Evolutionary conservation across 768 basidiomycete genomes (phyloP), one percentile per base, ranked within the genome.

Genomic region (Chalciporus piperatus): DNA sequence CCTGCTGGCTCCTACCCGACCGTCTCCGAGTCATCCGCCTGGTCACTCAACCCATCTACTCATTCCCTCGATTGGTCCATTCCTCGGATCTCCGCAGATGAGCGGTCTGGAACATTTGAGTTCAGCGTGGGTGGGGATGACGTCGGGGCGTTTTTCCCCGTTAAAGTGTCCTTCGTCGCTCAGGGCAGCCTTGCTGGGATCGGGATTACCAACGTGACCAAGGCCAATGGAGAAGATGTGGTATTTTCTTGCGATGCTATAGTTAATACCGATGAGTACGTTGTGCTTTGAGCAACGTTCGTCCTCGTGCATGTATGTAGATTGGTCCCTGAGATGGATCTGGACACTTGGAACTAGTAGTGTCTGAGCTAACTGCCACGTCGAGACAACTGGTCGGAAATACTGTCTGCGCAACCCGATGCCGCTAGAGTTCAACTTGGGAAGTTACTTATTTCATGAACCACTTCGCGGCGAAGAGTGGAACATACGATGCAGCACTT

Each of bases 51-150:
- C 69, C 78, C 87, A 1, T 80, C 81, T 19, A 82, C 81, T 5
- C 88, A 93, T 66, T 82, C 87, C 1, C 79, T 98, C 42, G 84
- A 91, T 30, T 99, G 96, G 96, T 78, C 79, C 3, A 84, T 91
- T 49, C 81, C 89, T 7, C 68, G 76, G 20, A 76, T 98, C 55
- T 81, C 82, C 4, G 59, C 79, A 1, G 70, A 76, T 11, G 84
- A 84, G 45, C 78, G 81, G 30, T 86, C 85, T 1, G 96, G 96
- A 9, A 89, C 84, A n/a, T 75, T 98, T 59, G 91, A 98, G 60
- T 98, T 98, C 72, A 87, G 79, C 38, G 84, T 93, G 44, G 84
- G 83, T 8, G 93, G 92, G 4, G 89, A 92, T 55, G 93, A 96
- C 56, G 70, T 77, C 0, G 84, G 81, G 4, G 81, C 80, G 10